Conservation (phyloP, 2,329 filamentous ascomycete genomes). For the Diaporthe australafricana region DNA sequence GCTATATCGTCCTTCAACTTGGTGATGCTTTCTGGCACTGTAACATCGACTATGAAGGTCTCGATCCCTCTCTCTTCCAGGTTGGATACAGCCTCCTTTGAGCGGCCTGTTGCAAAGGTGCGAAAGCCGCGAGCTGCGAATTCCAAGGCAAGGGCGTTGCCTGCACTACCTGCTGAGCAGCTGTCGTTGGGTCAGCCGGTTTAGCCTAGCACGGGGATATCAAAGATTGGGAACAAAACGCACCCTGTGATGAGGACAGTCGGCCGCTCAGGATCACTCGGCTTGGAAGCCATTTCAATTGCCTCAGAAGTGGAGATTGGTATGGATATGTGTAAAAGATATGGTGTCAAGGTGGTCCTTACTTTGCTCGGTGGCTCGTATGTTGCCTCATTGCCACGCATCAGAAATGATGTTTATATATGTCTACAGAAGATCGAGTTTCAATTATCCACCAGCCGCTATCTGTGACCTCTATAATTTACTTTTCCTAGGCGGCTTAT, state of each 20-base stretch:
- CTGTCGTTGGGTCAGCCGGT: not conserved
- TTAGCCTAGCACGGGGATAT: not conserved
- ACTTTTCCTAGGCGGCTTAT: no score
- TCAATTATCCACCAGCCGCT: no score
- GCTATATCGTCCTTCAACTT: not conserved
- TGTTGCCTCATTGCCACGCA: no score
- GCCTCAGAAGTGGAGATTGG: not conserved
- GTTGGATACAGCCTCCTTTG: not conserved
- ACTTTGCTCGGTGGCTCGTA: not conserved
- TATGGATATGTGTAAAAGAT: not conserved
- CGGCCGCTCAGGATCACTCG: not conserved
- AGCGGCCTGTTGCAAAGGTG: slow-evolving; percentile 32
- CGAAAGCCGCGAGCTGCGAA: slow-evolving; percentile 37
- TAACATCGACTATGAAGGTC: not conserved
- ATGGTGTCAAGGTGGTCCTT: not conserved
- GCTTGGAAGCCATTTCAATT: not conserved
- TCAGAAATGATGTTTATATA: no score
- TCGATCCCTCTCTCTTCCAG: not conserved
- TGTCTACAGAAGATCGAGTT: no score
- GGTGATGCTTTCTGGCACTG: not conserved
- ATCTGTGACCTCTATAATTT: no score
- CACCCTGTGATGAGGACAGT: not conserved
- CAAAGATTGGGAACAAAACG: not conserved
- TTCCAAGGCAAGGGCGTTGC: slow-evolving; percentile 37
- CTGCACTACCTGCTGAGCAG: slow-evolving; percentile 37